Percentiles rank a stretch among this genome's conserved stretches.
Evolutionary conservation across 345 rosid species (phyloP).

Genomic region (Brassica incana): DNA sequence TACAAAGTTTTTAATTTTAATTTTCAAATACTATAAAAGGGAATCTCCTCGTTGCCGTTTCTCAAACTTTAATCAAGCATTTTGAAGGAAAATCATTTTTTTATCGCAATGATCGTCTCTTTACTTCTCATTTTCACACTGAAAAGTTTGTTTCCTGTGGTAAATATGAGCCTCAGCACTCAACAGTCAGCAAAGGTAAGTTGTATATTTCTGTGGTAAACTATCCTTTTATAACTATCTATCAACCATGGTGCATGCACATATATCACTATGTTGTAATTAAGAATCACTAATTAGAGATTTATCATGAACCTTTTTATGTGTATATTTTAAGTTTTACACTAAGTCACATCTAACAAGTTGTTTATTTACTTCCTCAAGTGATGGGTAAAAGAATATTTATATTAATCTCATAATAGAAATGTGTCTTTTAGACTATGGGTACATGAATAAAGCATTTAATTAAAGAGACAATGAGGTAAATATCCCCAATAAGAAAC

Average conservation of each 20-base stretch:
- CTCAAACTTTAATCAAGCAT: neutral
- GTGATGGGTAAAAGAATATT: constrained; percentile 18
- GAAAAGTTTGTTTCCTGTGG: neutral
- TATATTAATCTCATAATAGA: neutral
- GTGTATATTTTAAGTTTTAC: neutral
- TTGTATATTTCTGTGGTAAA: too few relatives aligned
- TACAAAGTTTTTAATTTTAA: too few relatives aligned
- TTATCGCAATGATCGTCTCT: neutral
- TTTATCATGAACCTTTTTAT: too few relatives aligned
- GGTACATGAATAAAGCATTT: neutral
- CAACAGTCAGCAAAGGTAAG: too few relatives aligned
- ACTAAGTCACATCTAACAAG: neutral
- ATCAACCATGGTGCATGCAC: too few relatives aligned
- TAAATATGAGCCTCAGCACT: neutral
- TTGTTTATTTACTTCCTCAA: neutral
- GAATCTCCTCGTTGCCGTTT: neutral
- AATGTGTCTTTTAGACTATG: neutral
- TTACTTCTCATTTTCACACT: neutral
- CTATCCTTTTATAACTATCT: too few relatives aligned
- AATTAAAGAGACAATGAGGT: too few relatives aligned
- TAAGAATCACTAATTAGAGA: too few relatives aligned
- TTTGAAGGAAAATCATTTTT: neutral
- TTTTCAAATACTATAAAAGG: too few relatives aligned
- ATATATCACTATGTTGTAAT: too few relatives aligned
- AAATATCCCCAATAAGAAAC: too few relatives aligned